Evolutionary conservation across 129 eudicot species (phyloP).

Genomic region (Arctium lappa): DNA sequence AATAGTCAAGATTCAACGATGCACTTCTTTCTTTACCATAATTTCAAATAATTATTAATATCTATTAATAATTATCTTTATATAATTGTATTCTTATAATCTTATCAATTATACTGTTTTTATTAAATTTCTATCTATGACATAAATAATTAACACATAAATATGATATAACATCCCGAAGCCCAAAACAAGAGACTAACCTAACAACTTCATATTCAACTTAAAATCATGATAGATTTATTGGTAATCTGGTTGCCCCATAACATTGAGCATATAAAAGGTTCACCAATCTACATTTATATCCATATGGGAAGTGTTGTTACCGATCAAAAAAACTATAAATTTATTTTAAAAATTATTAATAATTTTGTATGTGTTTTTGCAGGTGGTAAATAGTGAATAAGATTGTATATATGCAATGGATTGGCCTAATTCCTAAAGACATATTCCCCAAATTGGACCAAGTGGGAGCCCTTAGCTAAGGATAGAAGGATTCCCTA

Average conservation of each 20-base stretch:
- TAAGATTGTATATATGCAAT: conserved; percentile 14
- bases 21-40: not conserved
- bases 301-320: not conserved
- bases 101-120: not conserved
- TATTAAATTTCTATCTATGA: not conserved
- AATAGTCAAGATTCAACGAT: conserved; percentile 20
- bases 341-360: not conserved
- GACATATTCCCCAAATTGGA: not conserved
- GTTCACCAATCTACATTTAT: too few species aligned
- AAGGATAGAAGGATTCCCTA: conserved; percentile 24
- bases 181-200: not conserved
- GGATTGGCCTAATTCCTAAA: not conserved
- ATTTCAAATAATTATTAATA: not conserved
- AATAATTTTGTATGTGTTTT: not conserved
- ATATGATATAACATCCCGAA: not conserved
- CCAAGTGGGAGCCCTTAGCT: conserved; percentile 27
- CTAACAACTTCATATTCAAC: not conserved
- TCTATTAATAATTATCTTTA: not conserved
- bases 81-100: not conserved
- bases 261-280: not conserved
- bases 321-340: not conserved
- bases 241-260: not conserved
- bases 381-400: conserved; percentile 34
- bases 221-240: not conserved
- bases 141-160: not conserved